phyloP scores from a whole-genome alignment of 1,139 yeast species.

The Eremothecium sinecaudum region DNA sequence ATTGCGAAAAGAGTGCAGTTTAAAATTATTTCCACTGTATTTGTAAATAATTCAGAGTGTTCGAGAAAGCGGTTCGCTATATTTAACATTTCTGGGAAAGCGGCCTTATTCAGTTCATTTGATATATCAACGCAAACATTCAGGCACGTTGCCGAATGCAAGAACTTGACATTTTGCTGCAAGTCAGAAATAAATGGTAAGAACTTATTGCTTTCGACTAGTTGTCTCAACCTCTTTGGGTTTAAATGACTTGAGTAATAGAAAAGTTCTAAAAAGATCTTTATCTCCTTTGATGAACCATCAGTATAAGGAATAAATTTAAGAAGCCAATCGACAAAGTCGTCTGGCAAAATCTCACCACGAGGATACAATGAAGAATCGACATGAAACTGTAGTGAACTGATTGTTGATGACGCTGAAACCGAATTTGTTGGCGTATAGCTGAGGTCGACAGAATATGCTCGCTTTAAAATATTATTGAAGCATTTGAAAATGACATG shows the following conservation, averaged over 20 bases:
- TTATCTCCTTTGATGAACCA: conserved; percentile 7
- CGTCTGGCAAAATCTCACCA: conserved; percentile 11
- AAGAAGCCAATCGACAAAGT: conserved; percentile 21
- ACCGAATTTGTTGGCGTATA: conserved; percentile 10
- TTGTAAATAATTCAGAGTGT: conserved; percentile 15
- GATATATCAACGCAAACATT: conserved; percentile 10
- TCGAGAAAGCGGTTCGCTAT: conserved; percentile 8
- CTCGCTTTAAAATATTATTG: conserved; percentile 11
- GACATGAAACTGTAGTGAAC: neutral
- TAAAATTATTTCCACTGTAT: conserved; percentile 18
- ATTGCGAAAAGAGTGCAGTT: conserved; percentile 16
- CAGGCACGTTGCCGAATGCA: conserved; percentile 8
- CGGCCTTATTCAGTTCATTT: conserved; percentile 7
- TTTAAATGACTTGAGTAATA: conserved; percentile 11
- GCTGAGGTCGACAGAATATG: conserved; percentile 3
- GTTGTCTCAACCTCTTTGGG: conserved; percentile 6
- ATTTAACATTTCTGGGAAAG: conserved; percentile 7
- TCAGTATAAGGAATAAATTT: conserved; percentile 8
- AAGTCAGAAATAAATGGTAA: conserved; percentile 7
- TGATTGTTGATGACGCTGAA: conserved; percentile 11
- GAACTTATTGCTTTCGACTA: conserved; percentile 9
- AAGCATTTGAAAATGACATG: conserved; percentile 23
- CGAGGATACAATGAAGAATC: conserved; percentile 7
- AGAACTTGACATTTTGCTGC: conserved; percentile 2
- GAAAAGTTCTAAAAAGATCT: conserved; percentile 11